Base-by-base conservation (phyloP, 768 basidiomycete genomes). In the Trametes gibbosa region DNA sequence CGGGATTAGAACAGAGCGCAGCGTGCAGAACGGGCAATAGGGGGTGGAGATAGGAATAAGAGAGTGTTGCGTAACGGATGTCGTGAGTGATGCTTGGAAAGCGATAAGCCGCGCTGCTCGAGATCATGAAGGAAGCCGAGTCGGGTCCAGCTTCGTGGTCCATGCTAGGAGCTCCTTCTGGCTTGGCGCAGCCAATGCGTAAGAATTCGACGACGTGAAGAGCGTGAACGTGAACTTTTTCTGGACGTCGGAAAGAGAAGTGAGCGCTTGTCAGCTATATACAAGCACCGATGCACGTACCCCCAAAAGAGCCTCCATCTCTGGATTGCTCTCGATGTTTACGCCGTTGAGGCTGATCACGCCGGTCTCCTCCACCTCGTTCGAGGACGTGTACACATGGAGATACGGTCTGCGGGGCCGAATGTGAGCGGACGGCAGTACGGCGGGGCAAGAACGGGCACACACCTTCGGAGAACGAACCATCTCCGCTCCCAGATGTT, bases 141-240 rank as follows among this genome's bases (percentile, higher is more conserved):
- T 92, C 51, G 92, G 92, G 72, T 94, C 92, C 65, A 95, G 76
- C 72, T 90, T 92, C 59, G 80, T 77, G 66, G 83, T 87, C 95
- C 95, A 97, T 69, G 86, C 82, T 59, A 85, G 85, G 58, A 93
- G 78, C 68, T 97, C 95, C 76, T 91, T 95, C 58, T 78, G 73
- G 67, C 79, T 91, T 2, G 87, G 83, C 34, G 94, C 92, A 9
- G 90, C 87, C 10, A 97, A 80, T 37, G 91, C 92, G 75, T 95
- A 89, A 24, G 94, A 95, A 72, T 97, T 96, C 8, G 91, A 90
- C 13, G 91, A 80, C 1, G 95, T 95, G 74, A 95, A 96, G 32
- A 97, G 81, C 13, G 92, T 94, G 73, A 97, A 95, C 14, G 87
- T 89, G 72, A 86, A 88, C 34, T 80, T 84, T 80, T 87, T 91